Evolutionary conservation across 2,329 filamentous ascomycete genomes (phyloP), one percentile per base, ranked within the genome.

Genomic region (Epichloe aotearoae): DNA sequence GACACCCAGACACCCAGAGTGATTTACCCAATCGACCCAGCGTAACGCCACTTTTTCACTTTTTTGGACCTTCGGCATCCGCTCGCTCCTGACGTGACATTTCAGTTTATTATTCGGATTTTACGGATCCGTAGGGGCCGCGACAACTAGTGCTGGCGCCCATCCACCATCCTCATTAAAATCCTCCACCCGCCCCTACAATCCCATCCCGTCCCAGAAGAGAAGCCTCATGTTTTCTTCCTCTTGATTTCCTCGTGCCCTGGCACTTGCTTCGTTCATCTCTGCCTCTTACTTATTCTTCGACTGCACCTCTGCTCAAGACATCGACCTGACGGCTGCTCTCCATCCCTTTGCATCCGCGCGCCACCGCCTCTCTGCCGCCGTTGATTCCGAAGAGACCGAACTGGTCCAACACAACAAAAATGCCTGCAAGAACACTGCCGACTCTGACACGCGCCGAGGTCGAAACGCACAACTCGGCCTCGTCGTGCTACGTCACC

Each of bases 401-500:
- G 43, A 50, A 19, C 20, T n/a, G 33, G 17, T 26, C 17, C 12
- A 20, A 36, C n/a, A 39, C 34, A 36, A 8, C 45, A 46, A 33
- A 38, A 38, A 95, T 95, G 87, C 86, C 89, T 58, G 82, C 81
- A 61, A 80, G 80, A 64, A 89, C 81, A 46, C 80, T 97, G 47
- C 91, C 91, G 52, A 91, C 84, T 30, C 84, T 97, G 63, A 84
- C 87, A 47, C 76, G 76, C 59, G 79, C 84, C 58, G 87, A 98
- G 65, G 82, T 98, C 62, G 81, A 84, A 66, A 73, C 82, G 59
- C 89, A 95, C 69, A 91, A 86, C 66, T 83, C 80, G 45, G 72
- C 73, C 47, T 80, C 88, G 63, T 95, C 88, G 46, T 97, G 91
- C 74, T 98, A 90, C 74, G 90, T 98, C 59, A 93, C 87, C 3